Base-by-base conservation (phyloP, 345 rosid species). In the Nasturtium officinale region DNA sequence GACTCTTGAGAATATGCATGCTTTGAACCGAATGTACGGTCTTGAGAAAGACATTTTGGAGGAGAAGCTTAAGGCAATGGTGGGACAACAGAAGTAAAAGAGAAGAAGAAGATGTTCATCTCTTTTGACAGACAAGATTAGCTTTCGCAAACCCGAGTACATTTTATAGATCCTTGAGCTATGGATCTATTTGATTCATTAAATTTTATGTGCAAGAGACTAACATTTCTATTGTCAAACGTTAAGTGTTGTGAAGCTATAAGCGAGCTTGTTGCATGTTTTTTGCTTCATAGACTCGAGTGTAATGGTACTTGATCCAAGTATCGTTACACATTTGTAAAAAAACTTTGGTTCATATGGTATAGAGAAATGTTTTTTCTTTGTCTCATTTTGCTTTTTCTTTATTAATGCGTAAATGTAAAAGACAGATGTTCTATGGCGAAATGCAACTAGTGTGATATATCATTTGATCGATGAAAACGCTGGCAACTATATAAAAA, bases 1-100 rank as follows among this genome's bases (percentile, higher is more conserved):
- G 81, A 91, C 89, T 30, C 97, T 95, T 15, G 99, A 91, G 83
- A 95, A 91, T 52, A 95, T 91, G 97, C 93, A 90, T 77, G 97
- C 96, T n/a, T 93, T 95, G 53, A 95, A 88, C 84, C 81, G 99
- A 76, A 91, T 91, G 90, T 95, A 87, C 30, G 86, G 87, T 75
- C 96, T 95, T 1, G 99, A 90, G 78, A 84, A 91, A 32, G 98
- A 95, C 18, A 79, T 91, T 5, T 75, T 91, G 51, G 99, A 91
- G 74, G 87, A 87, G 57, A 95, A 91, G 85, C 81, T 95, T 62
- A 87, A 87, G 68, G 96, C 96, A 57, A 91, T 91, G 85, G 80
- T 75, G 1, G 85, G 83, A 58, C 89, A 89, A 72, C 83, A 47
- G 66, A 82, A 85, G 82, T 80, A 35, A 69, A 80, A 83, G 63